Conservation (phyloP, 768 basidiomycete genomes). For the Hericium erinaceus region DNA sequence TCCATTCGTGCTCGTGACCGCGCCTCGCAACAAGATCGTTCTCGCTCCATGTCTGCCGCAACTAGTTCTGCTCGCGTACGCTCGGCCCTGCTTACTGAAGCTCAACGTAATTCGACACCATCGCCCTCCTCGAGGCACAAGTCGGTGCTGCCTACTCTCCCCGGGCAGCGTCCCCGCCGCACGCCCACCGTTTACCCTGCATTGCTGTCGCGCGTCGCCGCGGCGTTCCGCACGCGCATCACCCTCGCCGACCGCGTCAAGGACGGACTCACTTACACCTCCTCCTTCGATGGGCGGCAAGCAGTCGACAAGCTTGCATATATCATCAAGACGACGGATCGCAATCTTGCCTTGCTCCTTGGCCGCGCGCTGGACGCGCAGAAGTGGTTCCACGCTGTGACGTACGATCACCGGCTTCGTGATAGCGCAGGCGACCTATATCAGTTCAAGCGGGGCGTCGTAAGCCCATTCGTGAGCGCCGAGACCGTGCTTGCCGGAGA, state of each 20-base stretch:
- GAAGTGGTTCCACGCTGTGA: constrained; percentile 99
- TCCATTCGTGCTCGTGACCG: constrained; percentile 49
- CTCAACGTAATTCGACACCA: constrained; percentile 13
- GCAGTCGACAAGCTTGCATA: constrained; percentile 96
- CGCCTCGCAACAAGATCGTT: constrained; percentile 47
- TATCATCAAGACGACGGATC: constrained; percentile 97
- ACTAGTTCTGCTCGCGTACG: constrained; percentile 35
- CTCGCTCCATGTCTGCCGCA: constrained; percentile 71
- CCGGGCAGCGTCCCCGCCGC: constrained; percentile 30
- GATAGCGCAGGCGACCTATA: constrained; percentile 87
- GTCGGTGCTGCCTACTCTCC: constrained; percentile 18
- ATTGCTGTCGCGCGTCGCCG: constrained; percentile 86
- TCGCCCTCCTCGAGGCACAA: constrained; percentile 24
- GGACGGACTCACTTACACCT: constrained; percentile 93
- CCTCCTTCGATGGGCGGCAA: constrained; percentile 93
- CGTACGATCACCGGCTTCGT: constrained; percentile 91
- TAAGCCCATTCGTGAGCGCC: constrained; percentile 74
- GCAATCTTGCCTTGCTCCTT: constrained; percentile 90
- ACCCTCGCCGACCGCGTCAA: constrained; percentile 72
- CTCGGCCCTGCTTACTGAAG: constrained; percentile 30
- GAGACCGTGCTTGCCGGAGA: background rate
- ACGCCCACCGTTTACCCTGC: constrained; percentile 91
- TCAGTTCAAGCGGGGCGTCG: constrained; percentile 79
- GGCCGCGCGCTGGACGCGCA: constrained; percentile 94
- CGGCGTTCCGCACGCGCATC: constrained; percentile 84